These are phyloP conservation scores for Tricholoma hemisulphureum DNA, from an alignment of 768 basidiomycete genomes.

Conservation along the genomic window DNA sequence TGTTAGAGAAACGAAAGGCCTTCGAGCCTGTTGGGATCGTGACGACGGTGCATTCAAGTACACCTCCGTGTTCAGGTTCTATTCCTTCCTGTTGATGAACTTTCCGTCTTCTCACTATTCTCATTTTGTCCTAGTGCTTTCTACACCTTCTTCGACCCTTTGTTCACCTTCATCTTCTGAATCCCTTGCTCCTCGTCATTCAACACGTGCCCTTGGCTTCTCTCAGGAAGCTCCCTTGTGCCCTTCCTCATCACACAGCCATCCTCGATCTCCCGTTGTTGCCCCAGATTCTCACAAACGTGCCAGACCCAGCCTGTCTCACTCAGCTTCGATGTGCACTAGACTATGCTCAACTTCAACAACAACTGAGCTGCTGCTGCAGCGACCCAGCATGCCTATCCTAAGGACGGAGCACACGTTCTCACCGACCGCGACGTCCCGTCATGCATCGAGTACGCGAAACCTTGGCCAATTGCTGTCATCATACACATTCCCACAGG, in stretches of 20 bases:
- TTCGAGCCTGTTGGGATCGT: slow-evolving; percentile 34
- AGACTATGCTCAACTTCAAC: slow-evolving; percentile 9
- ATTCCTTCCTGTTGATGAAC: background rate
- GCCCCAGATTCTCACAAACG: slow-evolving; percentile 4
- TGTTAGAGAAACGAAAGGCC: slow-evolving; percentile 20
- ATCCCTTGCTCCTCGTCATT: slow-evolving; percentile 22
- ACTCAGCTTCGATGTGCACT: slow-evolving; percentile 28
- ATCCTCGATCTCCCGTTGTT: slow-evolving; percentile 14
- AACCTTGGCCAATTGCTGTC: slow-evolving; percentile 1
- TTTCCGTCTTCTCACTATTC: background rate
- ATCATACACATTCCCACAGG: slow-evolving; percentile 4
- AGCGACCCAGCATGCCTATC: slow-evolving; percentile 28
- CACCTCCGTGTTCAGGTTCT: background rate
- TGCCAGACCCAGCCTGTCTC: slow-evolving; percentile 14
- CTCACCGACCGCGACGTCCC: background rate
- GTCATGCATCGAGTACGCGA: slow-evolving; percentile 4
- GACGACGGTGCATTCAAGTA: slow-evolving; percentile 9
- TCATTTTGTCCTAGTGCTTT: slow-evolving; percentile 4
- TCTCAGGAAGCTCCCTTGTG: slow-evolving; percentile 15
- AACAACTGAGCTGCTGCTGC: slow-evolving; percentile 12
- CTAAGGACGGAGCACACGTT: slow-evolving; percentile 13
- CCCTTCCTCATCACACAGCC: slow-evolving; percentile 13
- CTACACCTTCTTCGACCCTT: slow-evolving; percentile 19
- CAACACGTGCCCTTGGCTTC: slow-evolving; percentile 19
- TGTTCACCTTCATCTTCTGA: slow-evolving; percentile 36